Conservation (phyloP, 2,329 filamentous ascomycete genomes). For the Fusarium anthophilum region DNA sequence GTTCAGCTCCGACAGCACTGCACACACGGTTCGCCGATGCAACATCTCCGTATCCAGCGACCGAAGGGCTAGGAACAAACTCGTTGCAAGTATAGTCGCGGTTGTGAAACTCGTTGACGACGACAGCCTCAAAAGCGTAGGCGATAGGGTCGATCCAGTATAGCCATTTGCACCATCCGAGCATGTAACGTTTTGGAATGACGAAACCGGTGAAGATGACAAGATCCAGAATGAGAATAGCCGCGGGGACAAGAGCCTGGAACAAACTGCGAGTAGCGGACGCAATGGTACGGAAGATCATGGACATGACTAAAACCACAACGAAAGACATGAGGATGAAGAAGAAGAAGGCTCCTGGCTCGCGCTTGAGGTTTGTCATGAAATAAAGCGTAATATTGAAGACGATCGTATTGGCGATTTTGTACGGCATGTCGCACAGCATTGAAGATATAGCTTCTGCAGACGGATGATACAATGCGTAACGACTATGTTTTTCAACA, state of each 20-base stretch:
- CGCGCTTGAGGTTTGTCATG: conserved; percentile 81
- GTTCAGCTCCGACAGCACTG: conserved; percentile 55
- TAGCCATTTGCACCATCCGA: conserved; percentile 84
- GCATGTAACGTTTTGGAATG: conserved; percentile 74
- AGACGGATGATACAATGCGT: conserved; percentile 89
- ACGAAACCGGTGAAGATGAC: conserved; percentile 78
- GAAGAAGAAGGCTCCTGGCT: conserved; percentile 83
- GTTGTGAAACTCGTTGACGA: conserved; percentile 83
- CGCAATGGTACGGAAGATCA: conserved; percentile 61
- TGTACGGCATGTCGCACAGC: conserved; percentile 86
- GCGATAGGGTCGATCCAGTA: conserved; percentile 82
- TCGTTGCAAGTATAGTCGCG: conserved; percentile 65
- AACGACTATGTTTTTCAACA: conserved; percentile 88
- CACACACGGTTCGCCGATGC: conserved; percentile 52
- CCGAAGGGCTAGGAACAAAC: conserved; percentile 53
- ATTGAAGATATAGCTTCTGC: conserved; percentile 90
- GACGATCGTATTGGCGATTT: conserved; percentile 72
- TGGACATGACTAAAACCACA: conserved; percentile 75
- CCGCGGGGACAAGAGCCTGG: conserved; percentile 44
- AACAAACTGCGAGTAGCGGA: conserved; percentile 42
- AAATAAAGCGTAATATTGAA: conserved; percentile 90
- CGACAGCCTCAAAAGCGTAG: conserved; percentile 82
- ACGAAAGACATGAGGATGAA: conserved; percentile 81
- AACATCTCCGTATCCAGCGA: conserved; percentile 40
- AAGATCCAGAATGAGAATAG: conserved; percentile 48